phyloP scores from a whole-genome alignment of 805 yeast genomes.

The Barnettozyma wickerhamii region DNA sequence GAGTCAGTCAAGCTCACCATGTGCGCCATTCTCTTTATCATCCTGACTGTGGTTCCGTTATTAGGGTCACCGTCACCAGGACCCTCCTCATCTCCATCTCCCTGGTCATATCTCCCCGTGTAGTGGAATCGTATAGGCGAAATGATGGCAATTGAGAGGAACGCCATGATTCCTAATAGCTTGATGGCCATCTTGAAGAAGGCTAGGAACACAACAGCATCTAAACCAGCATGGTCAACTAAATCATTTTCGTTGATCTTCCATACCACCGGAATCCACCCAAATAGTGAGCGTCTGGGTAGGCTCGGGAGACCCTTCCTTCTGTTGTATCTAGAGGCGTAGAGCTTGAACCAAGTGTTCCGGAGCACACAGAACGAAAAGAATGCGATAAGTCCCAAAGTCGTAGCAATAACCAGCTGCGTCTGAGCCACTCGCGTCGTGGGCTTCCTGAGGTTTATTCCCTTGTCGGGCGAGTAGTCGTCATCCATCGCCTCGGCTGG shows the following conservation, averaged over 20 bases:
- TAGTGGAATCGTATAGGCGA: conserved; percentile 81
- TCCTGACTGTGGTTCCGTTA: conserved; percentile 1
- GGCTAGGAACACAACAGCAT: conserved; percentile 87
- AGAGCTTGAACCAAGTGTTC: conserved; percentile 72
- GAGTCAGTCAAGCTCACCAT: too few relatives aligned
- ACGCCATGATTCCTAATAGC: conserved; percentile 55
- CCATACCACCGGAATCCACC: conserved; percentile 74
- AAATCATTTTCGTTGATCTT: conserved; percentile 69
- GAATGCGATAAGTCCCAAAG: conserved; percentile 67
- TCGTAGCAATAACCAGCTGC: conserved; percentile 66
- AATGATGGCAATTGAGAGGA: conserved; percentile 69
- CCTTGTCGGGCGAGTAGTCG: conserved; percentile 3
- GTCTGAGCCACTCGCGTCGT: conserved; percentile 60
- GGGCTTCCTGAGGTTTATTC: conserved; percentile 23
- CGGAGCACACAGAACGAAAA: conserved; percentile 66
- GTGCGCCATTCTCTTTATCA: conserved; percentile 3
- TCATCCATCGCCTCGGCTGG: conserved; percentile 1
- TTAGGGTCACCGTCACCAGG: background rate
- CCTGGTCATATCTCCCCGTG: conserved; percentile 75
- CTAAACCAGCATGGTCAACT: conserved; percentile 86
- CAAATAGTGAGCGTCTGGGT: conserved; percentile 56
- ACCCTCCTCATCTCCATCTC: conserved; percentile 30
- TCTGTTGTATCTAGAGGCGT: conserved; percentile 63
- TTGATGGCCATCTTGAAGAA: conserved; percentile 87
- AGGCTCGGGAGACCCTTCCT: conserved; percentile 54